Evolutionary conservation across 2,329 filamentous ascomycete species (phyloP).

Genomic region (Microascus cirrosus): DNA sequence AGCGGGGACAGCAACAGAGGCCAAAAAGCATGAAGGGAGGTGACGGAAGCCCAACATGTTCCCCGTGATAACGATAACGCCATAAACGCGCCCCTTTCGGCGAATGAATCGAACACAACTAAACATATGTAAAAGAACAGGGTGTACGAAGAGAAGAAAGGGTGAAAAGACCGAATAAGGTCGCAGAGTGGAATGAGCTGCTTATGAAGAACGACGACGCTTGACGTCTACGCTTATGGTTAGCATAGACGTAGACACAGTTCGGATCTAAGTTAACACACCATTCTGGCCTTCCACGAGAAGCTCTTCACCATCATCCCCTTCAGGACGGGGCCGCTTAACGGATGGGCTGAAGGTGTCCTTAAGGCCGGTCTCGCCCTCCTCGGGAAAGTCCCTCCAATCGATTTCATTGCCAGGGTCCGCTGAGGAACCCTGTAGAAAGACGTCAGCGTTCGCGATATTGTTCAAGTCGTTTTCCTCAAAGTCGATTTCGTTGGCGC

Average conservation of each 20-base stretch:
- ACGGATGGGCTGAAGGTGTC: constrained; percentile 4
- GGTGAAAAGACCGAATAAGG: neutral
- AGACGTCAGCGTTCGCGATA: neutral
- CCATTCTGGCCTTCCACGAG: constrained; percentile 13
- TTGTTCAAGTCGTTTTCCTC: constrained; percentile 1
- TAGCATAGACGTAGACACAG: constrained; percentile 1
- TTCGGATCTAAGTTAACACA: constrained; percentile 4
- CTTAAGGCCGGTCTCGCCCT: neutral
- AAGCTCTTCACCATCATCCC: constrained; percentile 9
- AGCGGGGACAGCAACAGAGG: neutral
- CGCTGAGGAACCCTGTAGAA: neutral
- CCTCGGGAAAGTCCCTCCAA: constrained; percentile 14
- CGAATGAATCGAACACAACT: neutral
- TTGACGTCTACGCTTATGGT: constrained; percentile 12
- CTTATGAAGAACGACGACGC: constrained; percentile 13
- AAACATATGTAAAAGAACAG: neutral
- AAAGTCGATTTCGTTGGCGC: constrained; percentile 6
- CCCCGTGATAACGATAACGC: neutral
- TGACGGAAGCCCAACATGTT: neutral
- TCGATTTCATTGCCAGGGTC: constrained; percentile 12
- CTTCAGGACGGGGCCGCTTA: constrained; percentile 13
- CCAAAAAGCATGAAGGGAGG: neutral
- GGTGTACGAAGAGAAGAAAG: neutral
- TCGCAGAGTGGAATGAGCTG: neutral
- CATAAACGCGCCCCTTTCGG: neutral